A percentile compares a stretch with the other conserved stretches of the same genome.
Conservation (phyloP, 2,329 filamentous ascomycete species). For the Fusarium euwallaceae region DNA sequence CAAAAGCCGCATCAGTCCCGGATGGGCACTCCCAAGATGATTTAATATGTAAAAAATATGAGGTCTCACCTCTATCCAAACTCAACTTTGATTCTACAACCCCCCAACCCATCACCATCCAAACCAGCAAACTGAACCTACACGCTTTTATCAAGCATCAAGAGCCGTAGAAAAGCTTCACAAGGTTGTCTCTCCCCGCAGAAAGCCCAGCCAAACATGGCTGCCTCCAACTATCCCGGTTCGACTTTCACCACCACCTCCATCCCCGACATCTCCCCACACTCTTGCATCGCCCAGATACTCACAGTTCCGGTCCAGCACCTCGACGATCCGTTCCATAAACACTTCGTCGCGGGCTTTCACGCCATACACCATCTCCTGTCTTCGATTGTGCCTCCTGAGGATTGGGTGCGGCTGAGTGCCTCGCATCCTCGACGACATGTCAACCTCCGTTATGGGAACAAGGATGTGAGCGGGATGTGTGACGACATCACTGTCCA, state of each 20-base stretch:
- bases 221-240: not conserved
- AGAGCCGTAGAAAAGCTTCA: not conserved
- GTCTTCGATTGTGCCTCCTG: not conserved
- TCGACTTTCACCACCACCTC: slow-evolving; percentile 8
- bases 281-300: not conserved
- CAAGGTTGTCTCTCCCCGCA: not conserved
- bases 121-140: not conserved
- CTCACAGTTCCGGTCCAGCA: not conserved
- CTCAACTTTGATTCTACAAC: not conserved
- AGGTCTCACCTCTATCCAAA: not conserved
- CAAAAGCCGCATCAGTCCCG: not conserved
- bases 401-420: slow-evolving; percentile 3
- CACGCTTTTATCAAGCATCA: not conserved
- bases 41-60: not conserved
- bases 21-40: not conserved
- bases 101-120: not conserved
- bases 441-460: not conserved
- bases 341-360: not conserved
- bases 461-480: not conserved
- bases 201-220: not conserved
- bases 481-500: not conserved
- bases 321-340: not conserved
- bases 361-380: not conserved
- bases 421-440: slow-evolving; percentile 1
- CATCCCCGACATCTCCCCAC: not conserved